These are phyloP conservation scores for Golubevia sp. DNA, from an alignment of 1,284 basidiomycete species.

Conservation along the genomic window DNA sequence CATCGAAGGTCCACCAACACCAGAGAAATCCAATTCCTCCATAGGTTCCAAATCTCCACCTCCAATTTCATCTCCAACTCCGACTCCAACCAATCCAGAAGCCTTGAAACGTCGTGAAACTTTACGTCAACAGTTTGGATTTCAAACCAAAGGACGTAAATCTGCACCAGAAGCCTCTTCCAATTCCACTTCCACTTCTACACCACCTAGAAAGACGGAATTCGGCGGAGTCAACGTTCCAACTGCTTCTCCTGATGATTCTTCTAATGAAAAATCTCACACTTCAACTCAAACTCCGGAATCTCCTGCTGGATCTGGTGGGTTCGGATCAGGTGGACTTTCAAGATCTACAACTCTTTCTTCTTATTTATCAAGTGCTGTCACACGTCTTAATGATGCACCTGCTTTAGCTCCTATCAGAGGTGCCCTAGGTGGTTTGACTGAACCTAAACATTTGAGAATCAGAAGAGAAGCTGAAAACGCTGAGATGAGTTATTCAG, in stretches of 20 bases:
- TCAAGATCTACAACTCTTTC: constrained; percentile 33
- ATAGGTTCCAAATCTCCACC: not conserved
- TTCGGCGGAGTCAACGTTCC: constrained; percentile 26
- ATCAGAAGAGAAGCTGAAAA: constrained; percentile 47
- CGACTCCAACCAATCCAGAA: constrained; percentile 25
- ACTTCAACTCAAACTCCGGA: not conserved
- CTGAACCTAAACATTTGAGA: constrained; percentile 42
- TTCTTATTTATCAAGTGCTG: constrained; percentile 39
- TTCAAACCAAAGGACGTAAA: constrained; percentile 19
- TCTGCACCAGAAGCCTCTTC: constrained; percentile 5
- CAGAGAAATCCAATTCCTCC: not conserved
- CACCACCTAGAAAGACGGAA: too few relatives aligned
- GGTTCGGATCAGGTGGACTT: constrained; percentile 7
- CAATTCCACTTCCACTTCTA: too few relatives aligned
- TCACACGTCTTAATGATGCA: constrained; percentile 28
- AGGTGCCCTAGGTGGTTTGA: constrained; percentile 24
- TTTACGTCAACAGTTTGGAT: constrained; percentile 56
- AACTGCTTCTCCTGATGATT: constrained; percentile 16
- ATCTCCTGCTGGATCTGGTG: not conserved
- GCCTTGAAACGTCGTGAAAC: constrained; percentile 50
- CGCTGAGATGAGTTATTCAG: constrained; percentile 42
- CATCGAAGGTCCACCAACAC: not conserved
- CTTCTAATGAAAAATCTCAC: too few relatives aligned
- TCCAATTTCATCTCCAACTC: not conserved
- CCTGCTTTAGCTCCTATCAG: constrained; percentile 22